These are phyloP conservation scores for Dentipellis sp. DNA, from an alignment of 768 basidiomycete species.

Conservation along the genomic window DNA sequence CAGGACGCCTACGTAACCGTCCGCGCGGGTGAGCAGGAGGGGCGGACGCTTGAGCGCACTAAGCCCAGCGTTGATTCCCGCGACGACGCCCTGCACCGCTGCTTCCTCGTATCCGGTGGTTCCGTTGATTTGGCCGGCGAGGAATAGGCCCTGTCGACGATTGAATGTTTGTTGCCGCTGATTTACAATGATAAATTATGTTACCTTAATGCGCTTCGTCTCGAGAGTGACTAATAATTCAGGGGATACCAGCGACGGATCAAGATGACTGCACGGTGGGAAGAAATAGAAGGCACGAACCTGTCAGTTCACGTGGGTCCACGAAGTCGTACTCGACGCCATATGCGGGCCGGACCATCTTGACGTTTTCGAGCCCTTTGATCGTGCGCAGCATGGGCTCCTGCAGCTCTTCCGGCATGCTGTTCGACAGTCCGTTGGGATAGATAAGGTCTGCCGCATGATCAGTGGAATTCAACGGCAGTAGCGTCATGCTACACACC, in stretches of 20 bases:
- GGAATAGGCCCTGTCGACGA: slow-evolving; percentile 25
- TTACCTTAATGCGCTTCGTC: slow-evolving; percentile 71
- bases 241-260: too few relatives aligned
- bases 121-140: slow-evolving; percentile 35
- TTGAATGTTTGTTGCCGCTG: neutral
- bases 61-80: slow-evolving; percentile 83
- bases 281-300: slow-evolving; percentile 33
- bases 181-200: neutral
- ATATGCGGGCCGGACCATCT: slow-evolving; percentile 80
- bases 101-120: slow-evolving; percentile 96
- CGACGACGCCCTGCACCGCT: slow-evolving; percentile 81
- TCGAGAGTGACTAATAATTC: slow-evolving; percentile 58
- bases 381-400: slow-evolving; percentile 78
- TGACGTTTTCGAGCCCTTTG: slow-evolving; percentile 75
- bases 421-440: slow-evolving; percentile 84
- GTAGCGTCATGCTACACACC: slow-evolving; percentile 29
- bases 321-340: slow-evolving; percentile 92
- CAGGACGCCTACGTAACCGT: slow-evolving; percentile 85
- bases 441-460: slow-evolving; percentile 63
- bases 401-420: slow-evolving; percentile 80
- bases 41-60: slow-evolving; percentile 46
- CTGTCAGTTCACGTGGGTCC: slow-evolving; percentile 70
- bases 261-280: neutral
- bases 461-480: too few relatives aligned
- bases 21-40: slow-evolving; percentile 67